A percentile compares a stretch with the other conserved stretches of the same genome.
These are phyloP conservation scores for Eucalyptus rudis DNA, from an alignment of 345 rosid genomes.

Conservation along the genomic window DNA sequence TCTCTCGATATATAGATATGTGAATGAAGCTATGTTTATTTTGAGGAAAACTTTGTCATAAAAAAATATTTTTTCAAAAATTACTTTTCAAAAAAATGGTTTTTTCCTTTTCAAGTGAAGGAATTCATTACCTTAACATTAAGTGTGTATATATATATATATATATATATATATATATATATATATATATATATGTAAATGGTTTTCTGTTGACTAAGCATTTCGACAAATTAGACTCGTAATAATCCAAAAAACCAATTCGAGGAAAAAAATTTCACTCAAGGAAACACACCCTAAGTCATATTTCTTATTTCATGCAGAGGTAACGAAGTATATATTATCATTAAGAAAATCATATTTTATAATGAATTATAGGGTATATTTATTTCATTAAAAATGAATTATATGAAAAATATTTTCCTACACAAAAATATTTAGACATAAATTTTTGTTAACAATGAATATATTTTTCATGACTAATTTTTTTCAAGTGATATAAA, in stretches of 20 bases:
- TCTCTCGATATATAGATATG: not conserved
- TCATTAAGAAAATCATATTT: not conserved
- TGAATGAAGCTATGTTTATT: not conserved
- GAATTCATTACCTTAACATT: not conserved
- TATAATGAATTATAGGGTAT: not conserved
- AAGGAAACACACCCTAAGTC: not conserved
- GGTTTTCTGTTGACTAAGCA: accelerated
- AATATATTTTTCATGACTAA: not conserved
- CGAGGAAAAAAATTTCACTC: accelerated
- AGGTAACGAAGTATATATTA: not conserved
- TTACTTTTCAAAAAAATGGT: not conserved
- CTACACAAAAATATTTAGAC: not conserved
- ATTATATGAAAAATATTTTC: not conserved
- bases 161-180: too few relatives aligned
- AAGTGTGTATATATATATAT: too few relatives aligned
- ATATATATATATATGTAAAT: not conserved
- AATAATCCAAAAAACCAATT: not conserved
- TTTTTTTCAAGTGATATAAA: not conserved
- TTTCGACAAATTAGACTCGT: accelerated
- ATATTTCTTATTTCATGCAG: not conserved
- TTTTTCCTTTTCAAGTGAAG: not conserved
- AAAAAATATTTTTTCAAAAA: not conserved
- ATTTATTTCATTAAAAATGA: not conserved
- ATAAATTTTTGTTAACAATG: not conserved
- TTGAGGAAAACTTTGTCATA: not conserved